These are phyloP conservation scores for Lentinula raphanica DNA, from an alignment of 768 basidiomycete species.

Conservation along the genomic window DNA sequence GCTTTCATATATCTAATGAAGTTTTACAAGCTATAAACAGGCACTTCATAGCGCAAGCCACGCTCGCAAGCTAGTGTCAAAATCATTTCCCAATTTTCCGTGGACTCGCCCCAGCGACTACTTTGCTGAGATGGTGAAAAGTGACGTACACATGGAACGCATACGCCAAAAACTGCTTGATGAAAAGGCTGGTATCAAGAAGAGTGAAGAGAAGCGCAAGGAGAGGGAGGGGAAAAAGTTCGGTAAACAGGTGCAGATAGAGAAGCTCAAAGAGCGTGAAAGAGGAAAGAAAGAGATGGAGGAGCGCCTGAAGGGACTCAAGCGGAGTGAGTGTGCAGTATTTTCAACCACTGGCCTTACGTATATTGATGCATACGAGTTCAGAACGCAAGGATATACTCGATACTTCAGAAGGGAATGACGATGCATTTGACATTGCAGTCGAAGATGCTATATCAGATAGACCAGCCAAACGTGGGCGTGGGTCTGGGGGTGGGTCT, in stretches of 20 bases:
- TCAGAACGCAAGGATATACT: constrained; percentile 82
- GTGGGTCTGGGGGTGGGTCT: constrained; percentile 24
- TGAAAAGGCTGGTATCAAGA: constrained; percentile 84
- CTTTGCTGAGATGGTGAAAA: constrained; percentile 98
- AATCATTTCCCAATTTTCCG: constrained; percentile 56
- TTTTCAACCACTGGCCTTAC: not conserved
- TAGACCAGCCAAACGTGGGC: constrained; percentile 42
- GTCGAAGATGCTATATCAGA: constrained; percentile 86
- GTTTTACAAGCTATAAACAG: constrained; percentile 78
- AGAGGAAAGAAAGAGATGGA: constrained; percentile 88
- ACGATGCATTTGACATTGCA: constrained; percentile 80
- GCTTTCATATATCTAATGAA: not conserved
- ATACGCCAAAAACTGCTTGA: constrained; percentile 87
- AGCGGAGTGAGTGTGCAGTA: constrained; percentile 64
- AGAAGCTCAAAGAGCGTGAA: constrained; percentile 89
- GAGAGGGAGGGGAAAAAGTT: constrained; percentile 97
- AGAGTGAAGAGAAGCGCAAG: constrained; percentile 84
- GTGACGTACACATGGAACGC: constrained; percentile 95
- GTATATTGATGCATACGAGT: constrained; percentile 6
- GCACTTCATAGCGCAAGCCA: constrained; percentile 78
- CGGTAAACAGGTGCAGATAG: constrained; percentile 94
- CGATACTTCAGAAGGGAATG: constrained; percentile 55
- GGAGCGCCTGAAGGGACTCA: constrained; percentile 78
- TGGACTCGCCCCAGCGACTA: constrained; percentile 93
- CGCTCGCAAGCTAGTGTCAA: constrained; percentile 72